Base-by-base conservation (phyloP, 2,329 filamentous ascomycete genomes). In the Podosphaera aphanis region DNA sequence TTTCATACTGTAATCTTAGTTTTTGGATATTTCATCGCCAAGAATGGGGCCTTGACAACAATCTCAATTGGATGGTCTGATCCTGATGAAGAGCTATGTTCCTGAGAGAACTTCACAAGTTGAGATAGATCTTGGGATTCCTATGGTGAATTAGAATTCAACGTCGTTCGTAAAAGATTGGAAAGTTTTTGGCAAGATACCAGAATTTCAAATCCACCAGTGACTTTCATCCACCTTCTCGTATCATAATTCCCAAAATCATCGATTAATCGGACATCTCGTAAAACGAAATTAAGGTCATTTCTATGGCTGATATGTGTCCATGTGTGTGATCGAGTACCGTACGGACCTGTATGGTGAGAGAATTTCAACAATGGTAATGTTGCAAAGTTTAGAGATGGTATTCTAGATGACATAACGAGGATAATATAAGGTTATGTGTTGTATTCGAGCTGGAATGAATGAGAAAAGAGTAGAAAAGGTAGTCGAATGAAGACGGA, bases 161-260 rank as follows among this genome's bases (percentile, higher is more conserved):
- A 39, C 13, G 4, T 16, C n/a, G 15, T 2, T 42, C 2, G 6
- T 2, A 27, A n/a, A n/a, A 42, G 20, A 27, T n/a, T 16, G 11
- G 16, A 49, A 36, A 54, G 35, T 13, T 33, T 33, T 33, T 33
- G 8, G 29, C 13, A 1, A 38, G 19, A 27, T 64, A 68, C 66
- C 56, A 66, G 53, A 46, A 63, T 52, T 44, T 63, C 59, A 13
- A 56, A 59, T 18, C 62, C 63, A 47, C 63, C 61, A 13, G 60
- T 51, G 23, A 69, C 53, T 53, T 61, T 61, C 53, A 66, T 53
- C 11, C 61, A 49, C 7, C 51, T 41, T 25, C 50, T 50, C 23
- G 46, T 50, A 16, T 47, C 47, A 45, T 49, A 43, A 15, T 49
- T 51, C 16, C 51, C 54, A 29, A 50, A 23, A 27, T 51, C 49